Evolutionary conservation across 495 filamentous ascomycete genomes (phyloP).

Genomic region (Pyrenopolyporus hunteri): DNA sequence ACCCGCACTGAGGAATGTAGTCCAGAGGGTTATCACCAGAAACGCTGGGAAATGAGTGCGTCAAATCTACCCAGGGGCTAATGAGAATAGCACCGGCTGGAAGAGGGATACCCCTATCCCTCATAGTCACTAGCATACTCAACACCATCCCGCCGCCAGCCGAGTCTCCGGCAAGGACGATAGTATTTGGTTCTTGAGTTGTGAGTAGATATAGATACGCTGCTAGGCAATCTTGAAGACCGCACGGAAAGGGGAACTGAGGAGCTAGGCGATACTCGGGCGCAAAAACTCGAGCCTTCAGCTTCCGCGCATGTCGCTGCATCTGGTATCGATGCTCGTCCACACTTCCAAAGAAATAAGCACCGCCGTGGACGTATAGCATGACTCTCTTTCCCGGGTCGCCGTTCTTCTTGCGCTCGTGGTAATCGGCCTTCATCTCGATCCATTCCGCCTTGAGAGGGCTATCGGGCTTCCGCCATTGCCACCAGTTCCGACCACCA

Average conservation of each 20-base stretch:
- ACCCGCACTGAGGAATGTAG: slow-evolving; percentile 87
- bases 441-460: slow-evolving; percentile 88
- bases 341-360: slow-evolving; percentile 80
- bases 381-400: slow-evolving; percentile 75
- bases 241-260: slow-evolving; percentile 95
- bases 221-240: slow-evolving; percentile 84
- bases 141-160: slow-evolving; percentile 89
- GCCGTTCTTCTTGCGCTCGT: slow-evolving; percentile 65
- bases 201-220: slow-evolving; percentile 83
- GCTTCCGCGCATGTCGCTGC: slow-evolving; percentile 91
- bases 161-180: slow-evolving; percentile 85
- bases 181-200: slow-evolving; percentile 73
- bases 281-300: slow-evolving; percentile 86
- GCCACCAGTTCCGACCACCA: slow-evolving; percentile 91
- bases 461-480: slow-evolving; percentile 72
- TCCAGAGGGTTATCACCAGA: slow-evolving; percentile 73
- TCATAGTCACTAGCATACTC: slow-evolving; percentile 76
- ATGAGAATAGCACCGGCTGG: slow-evolving; percentile 91
- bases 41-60: slow-evolving; percentile 92
- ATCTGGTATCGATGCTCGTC: slow-evolving; percentile 96
- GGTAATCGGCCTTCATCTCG: slow-evolving; percentile 86
- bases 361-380: slow-evolving; percentile 87
- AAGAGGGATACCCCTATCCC: slow-evolving; percentile 79
- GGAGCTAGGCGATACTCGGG: slow-evolving; percentile 88
- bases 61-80: slow-evolving; percentile 92